Base-by-base conservation (phyloP, 1,139 yeast genomes). In the Barnettozyma hawaiiensis region DNA sequence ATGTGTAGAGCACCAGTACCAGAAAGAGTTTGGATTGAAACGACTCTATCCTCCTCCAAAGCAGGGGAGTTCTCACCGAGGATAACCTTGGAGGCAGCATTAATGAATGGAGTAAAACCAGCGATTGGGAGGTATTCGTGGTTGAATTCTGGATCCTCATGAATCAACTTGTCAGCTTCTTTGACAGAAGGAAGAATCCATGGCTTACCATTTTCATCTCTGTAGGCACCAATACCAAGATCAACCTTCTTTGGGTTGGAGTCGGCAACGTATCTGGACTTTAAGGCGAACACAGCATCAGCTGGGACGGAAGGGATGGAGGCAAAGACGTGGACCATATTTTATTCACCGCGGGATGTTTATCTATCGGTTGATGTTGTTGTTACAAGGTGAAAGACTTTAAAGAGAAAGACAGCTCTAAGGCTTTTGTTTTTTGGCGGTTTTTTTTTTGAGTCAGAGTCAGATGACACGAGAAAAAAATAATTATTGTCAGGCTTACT, bases 1-100 rank as follows among this genome's bases (percentile, higher is more conserved):
- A 89, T 68, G 61, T 90, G 97, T 57, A 90, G 73, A 5, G 97
- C 96, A 44, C 98, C 98, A 12, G 98, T 92, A 52, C 98, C 98
- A 26, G 96, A 85, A 47, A 92, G 71, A 29, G 95, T 78, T 66
- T 92, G 98, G 45, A 85, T 80, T 28, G 94, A 81, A 20, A 84
- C 77, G 35, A 86, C 71, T 55, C 83, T 64, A 23, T 69, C 61
- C 49, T 77, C 78, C 21, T 61, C 57, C 41, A 80, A 63, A 10
- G 84, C 83, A 23, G 65, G 60, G 2, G 85, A 76, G 41, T 80
- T 71, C 2, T 67, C 69, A 36, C 97, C 97, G 47, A 90, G 69
- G 41, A 90, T 77, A 43, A 89, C 81, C 56, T 74, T 74, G n/a
- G 95, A 86, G 32, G 96, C 87, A 45, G 81, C 83, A 20, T 66